Evolutionary conservation across 257 asterid species (phyloP).

Genomic region (Solanum medicagineum): DNA sequence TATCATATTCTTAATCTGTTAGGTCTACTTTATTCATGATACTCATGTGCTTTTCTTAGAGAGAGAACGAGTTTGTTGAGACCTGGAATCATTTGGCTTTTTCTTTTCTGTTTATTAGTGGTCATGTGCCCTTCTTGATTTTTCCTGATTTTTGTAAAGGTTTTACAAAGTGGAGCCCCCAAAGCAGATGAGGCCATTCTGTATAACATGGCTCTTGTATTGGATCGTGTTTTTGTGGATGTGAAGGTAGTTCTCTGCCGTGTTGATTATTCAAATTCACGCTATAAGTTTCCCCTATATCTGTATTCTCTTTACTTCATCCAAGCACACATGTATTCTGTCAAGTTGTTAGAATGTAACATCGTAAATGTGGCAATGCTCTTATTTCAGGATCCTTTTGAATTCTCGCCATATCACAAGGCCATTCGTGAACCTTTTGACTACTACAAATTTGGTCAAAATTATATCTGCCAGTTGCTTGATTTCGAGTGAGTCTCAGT

Average conservation of each 20-base stretch:
- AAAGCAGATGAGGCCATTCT: conserved; percentile 56
- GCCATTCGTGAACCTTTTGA: conserved; percentile 92
- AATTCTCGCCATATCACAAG: conserved; percentile 55
- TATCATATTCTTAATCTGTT: neutral
- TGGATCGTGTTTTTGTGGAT: conserved; percentile 69
- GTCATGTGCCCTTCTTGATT: neutral
- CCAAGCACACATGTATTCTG: neutral
- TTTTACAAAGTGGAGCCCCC: conserved; percentile 57
- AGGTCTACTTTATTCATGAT: neutral
- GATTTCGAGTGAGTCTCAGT: conserved; percentile 57
- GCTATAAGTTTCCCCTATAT: neutral
- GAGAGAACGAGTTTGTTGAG: neutral
- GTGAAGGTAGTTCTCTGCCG: conserved; percentile 44
- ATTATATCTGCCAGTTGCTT: conserved; percentile 52
- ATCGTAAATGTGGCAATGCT: neutral
- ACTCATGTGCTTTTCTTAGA: neutral
- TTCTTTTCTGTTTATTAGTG: neutral
- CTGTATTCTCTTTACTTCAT: conserved; percentile 1
- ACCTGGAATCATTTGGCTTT: neutral
- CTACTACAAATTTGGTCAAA: conserved; percentile 73
- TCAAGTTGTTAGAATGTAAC: neutral
- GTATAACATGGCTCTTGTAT: conserved; percentile 64
- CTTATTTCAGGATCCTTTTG: conserved; percentile 64
- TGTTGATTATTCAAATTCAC: neutral
- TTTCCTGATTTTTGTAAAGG: conserved; percentile 21